Conservation (phyloP, 2,329 filamentous ascomycete species). For the Alternaria angustiovoidea region DNA sequence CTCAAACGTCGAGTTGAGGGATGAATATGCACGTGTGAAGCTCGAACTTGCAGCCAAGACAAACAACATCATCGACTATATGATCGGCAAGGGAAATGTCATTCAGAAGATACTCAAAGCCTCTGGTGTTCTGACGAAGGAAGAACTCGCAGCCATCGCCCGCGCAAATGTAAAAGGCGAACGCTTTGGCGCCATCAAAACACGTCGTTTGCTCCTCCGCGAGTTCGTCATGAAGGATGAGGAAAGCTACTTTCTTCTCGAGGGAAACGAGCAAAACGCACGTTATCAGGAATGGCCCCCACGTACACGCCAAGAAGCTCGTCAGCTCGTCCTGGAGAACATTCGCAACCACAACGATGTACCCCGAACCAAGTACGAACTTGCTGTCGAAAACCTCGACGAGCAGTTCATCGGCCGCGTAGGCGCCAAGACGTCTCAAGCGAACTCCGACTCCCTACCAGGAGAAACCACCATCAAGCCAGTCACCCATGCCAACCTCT, state of each 20-base stretch:
- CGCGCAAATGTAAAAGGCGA: slow-evolving; percentile 26
- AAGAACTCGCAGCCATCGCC: slow-evolving; percentile 31
- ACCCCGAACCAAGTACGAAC: slow-evolving; percentile 35
- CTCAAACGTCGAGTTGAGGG: slow-evolving; percentile 38
- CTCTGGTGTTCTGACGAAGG: slow-evolving; percentile 22
- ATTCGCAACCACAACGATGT: slow-evolving; percentile 24
- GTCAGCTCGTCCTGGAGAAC: slow-evolving; percentile 26
- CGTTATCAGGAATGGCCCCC: slow-evolving; percentile 40
- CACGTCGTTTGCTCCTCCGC: slow-evolving; percentile 34
- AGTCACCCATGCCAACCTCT: slow-evolving; percentile 32
- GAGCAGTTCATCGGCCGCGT: slow-evolving; percentile 41
- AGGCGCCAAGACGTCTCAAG: slow-evolving; percentile 29
- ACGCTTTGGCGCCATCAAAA: slow-evolving; percentile 28
- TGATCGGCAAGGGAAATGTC: slow-evolving; percentile 29
- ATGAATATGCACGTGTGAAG: slow-evolving; percentile 39
- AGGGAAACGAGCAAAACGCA: slow-evolving; percentile 35
- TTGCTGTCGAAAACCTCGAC: slow-evolving; percentile 34
- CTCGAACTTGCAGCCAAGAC: slow-evolving; percentile 27
- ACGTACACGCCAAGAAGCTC: slow-evolving; percentile 31
- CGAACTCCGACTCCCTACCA: slow-evolving; percentile 14
- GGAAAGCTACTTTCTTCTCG: slow-evolving; percentile 32
- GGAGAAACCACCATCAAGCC: slow-evolving; percentile 8
- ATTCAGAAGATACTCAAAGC: slow-evolving; percentile 31
- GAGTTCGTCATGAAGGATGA: slow-evolving; percentile 39
- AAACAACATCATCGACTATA: slow-evolving; percentile 32